Evolutionary conservation across 345 rosid species (phyloP), one percentile per base, ranked within the genome.

Genomic region (Mercurialis annua): DNA sequence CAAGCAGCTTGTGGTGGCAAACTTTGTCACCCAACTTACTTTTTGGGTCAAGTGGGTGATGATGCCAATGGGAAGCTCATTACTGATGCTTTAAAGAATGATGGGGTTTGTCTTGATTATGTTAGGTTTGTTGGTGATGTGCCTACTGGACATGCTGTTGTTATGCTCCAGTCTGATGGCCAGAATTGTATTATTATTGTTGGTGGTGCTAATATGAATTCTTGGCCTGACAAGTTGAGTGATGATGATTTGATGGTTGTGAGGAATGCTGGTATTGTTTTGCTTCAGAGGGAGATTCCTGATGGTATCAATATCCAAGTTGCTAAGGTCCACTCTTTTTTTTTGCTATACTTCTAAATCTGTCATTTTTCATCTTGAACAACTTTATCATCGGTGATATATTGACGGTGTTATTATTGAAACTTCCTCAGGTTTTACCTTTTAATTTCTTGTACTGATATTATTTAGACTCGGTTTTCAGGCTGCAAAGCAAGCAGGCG

Each of bases 141-240:
- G 64, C 97, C 97, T 1, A 91, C 99, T 68, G 99, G 99, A 23
- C 95, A 91, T 74, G 97, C 99, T 23, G 96, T 94, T 66, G 99
- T 94, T 78, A 91, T 91, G 99, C 84, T 94, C 67, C 96, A 84
- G 55, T 64, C 89, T 52, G 85, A 83, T 73, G 98, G 99, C 59
- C 89, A 91, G 81, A 94, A 94, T 64, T 91, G 96, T 47, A 94
- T 94, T 47, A 87, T 94, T 43, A 91, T 94, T 59, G 93, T 91
- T 31, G 98, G 98, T 62, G 98, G 99, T 14, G 87, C 98, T 24
- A 91, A 94, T 62, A 91, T 83, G 92, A 80, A 72, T 52, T 80
- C 78, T 31, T 94, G 99, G 98, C 92, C 98, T 46, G 82, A 80
- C 49, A 71, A 26, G 46, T 76, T 91, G 46, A 49, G 75, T 18